Evolutionary conservation across 805 yeast genomes (phyloP).

Genomic region (Candida verbasci): DNA sequence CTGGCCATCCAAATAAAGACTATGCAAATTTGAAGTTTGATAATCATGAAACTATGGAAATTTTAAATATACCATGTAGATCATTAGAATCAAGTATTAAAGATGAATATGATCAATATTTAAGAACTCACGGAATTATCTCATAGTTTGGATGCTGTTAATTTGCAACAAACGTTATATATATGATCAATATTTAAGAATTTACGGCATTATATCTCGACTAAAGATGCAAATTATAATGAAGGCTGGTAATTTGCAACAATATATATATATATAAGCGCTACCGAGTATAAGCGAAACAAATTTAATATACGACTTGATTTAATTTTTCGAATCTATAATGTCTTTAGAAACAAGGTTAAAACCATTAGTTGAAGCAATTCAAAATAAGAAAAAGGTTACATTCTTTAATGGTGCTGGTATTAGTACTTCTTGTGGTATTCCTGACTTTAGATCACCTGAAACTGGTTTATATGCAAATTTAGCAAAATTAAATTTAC

Average conservation of each 20-base stretch:
- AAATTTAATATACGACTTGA: neutral
- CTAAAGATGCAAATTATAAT: no score
- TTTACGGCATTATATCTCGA: constrained; percentile 5
- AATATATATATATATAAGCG: constrained; percentile 14
- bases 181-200: constrained; percentile 16
- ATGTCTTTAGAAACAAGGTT: constrained; percentile 3
- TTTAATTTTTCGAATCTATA: neutral
- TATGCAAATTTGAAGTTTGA: constrained; percentile 6
- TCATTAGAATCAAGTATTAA: constrained; percentile 20
- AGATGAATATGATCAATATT: constrained; percentile 21
- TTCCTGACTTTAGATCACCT: constrained; percentile 93
- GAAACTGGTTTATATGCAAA: constrained; percentile 85
- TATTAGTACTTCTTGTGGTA: constrained; percentile 87
- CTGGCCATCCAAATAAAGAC: constrained; percentile 13
- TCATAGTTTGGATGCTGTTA: neutral
- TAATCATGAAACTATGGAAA: constrained; percentile 12
- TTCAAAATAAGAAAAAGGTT: constrained; percentile 38
- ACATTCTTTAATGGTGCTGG: constrained; percentile 90
- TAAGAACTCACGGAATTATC: constrained; percentile 8
- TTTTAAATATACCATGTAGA: constrained; percentile 19
- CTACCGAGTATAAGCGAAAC: neutral
- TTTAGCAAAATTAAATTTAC: constrained; percentile 65
- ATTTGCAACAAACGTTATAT: constrained; percentile 12
- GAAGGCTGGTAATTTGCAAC: neutral
- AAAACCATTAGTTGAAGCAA: constrained; percentile 26